Evolutionary conservation across 768 basidiomycete genomes (phyloP), one percentile per base, ranked within the genome.

Genomic region (Phlebiopsis gigantea): DNA sequence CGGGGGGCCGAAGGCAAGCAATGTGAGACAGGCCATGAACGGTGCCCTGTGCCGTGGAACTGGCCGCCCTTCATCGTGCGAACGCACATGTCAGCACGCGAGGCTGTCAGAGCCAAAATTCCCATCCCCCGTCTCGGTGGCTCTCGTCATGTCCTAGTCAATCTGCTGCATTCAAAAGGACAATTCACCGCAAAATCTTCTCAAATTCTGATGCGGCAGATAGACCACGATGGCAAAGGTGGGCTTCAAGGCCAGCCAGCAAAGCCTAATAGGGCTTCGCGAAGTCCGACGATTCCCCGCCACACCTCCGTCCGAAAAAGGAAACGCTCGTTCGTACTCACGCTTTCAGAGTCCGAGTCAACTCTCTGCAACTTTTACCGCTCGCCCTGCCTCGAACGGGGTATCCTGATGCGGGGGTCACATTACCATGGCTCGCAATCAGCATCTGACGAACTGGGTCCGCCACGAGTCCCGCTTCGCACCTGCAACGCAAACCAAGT

Each of bases 241-340:
- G 34, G 17, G 34, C 44, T 25, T 25, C 44, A 45, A 21, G 44
- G 15, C 21, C 44, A 45, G 24, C 44, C 44, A 45, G 34, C 34
- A 46, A 42, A 55, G 54, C 25, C 54, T 55, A 55, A 55, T 44
- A 24, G 5, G 30, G 45, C 54, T 55, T 55, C 54, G 54, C 28
- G 54, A 51, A 51, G n/a, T 41, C 54, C 54, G 54, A 55, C 30
- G 30, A 46, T 55, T 31, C 28, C 8, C 54, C 54, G 54, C 28
- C 54, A 46, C 54, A 55, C 54, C 30, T 10, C 28, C 21, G 31
- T 39, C 54, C 54, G 5, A 22, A 47, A 47, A 46, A 55, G 54
- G 54, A 25, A 55, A 55, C 28, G 25, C 26, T 24, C 28, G 54
- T 55, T 55, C 43, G 54, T 22, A 55, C 54, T 46, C 54, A 55